A percentile compares a stretch with the other conserved stretches of the same genome.
These are phyloP conservation scores for Solanum commersonii DNA, from an alignment of 257 asterid species.

Conservation along the genomic window DNA sequence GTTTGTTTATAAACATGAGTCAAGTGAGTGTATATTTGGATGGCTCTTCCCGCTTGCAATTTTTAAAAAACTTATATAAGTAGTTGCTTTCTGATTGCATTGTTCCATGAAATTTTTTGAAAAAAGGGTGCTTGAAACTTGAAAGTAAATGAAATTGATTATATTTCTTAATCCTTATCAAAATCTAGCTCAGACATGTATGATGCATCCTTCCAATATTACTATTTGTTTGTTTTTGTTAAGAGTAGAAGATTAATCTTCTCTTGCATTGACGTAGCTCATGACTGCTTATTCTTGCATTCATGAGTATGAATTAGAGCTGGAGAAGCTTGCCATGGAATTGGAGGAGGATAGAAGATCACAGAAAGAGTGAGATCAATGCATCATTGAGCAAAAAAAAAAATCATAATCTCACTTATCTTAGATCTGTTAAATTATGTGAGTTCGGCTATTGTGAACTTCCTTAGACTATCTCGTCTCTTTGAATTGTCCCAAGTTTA, in stretches of 20 bases:
- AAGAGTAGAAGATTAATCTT: not conserved
- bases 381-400: constrained; percentile 71
- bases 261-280: too few relatives aligned
- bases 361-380: constrained; percentile 61
- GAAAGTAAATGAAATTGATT: too few relatives aligned
- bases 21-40: too few relatives aligned
- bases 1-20: too few relatives aligned
- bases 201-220: not conserved
- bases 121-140: too few relatives aligned
- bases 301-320: constrained; percentile 68
- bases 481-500: not conserved
- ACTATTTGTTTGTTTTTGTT: not conserved
- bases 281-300: not conserved
- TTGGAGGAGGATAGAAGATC: constrained; percentile 86
- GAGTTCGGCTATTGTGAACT: not conserved
- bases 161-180: too few relatives aligned
- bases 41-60: too few relatives aligned
- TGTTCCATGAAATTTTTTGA: too few relatives aligned
- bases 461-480: not conserved
- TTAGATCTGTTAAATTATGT: constrained; percentile 20
- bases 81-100: too few relatives aligned
- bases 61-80: too few relatives aligned
- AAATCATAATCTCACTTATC: constrained; percentile 35
- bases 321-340: constrained; percentile 77
- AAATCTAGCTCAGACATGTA: too few relatives aligned